Conservation (phyloP, 352 stramenopile species). For the Globisporangium spiculum region DNA sequence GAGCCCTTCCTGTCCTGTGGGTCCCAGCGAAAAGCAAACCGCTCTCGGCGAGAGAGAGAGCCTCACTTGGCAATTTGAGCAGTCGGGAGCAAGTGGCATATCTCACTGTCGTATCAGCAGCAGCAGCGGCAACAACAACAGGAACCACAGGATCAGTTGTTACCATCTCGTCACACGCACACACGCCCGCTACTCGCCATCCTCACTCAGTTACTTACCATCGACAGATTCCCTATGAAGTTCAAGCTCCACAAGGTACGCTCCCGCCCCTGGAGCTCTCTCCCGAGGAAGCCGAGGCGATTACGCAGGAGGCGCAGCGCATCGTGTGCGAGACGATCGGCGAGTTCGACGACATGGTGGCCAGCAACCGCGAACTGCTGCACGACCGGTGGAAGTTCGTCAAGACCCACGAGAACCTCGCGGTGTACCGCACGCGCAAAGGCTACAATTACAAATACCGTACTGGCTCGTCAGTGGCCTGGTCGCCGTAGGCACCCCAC, state of each 20-base stretch:
- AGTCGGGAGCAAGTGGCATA: too few species aligned
- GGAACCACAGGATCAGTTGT: too few species aligned
- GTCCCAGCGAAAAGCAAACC: too few species aligned
- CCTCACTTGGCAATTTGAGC: too few species aligned
- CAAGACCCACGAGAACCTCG: slow-evolving; percentile 34
- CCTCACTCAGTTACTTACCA: too few species aligned
- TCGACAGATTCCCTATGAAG: slow-evolving; percentile 15
- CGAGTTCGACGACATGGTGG: slow-evolving; percentile 30
- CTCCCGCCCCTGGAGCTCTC: slow-evolving; percentile 23
- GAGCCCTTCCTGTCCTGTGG: too few species aligned
- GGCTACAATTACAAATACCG: neutral
- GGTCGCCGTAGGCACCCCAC: neutral
- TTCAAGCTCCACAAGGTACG: slow-evolving; percentile 25
- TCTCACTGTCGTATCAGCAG: too few species aligned
- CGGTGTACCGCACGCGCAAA: slow-evolving; percentile 22
- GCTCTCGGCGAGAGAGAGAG: too few species aligned
- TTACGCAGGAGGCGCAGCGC: slow-evolving; percentile 28
- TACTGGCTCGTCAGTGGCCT: neutral
- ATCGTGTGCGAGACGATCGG: slow-evolving; percentile 36
- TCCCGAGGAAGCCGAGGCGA: slow-evolving; percentile 18
- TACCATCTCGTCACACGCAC: too few species aligned
- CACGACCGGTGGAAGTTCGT: slow-evolving; percentile 40
- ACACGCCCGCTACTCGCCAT: too few species aligned
- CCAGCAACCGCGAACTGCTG: slow-evolving; percentile 30
- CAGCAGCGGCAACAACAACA: too few species aligned